Percentiles rank a stretch among this genome's conserved stretches.
Conservation (phyloP, 2,329 filamentous ascomycete genomes). For the Ophiosphaerella korrae region DNA sequence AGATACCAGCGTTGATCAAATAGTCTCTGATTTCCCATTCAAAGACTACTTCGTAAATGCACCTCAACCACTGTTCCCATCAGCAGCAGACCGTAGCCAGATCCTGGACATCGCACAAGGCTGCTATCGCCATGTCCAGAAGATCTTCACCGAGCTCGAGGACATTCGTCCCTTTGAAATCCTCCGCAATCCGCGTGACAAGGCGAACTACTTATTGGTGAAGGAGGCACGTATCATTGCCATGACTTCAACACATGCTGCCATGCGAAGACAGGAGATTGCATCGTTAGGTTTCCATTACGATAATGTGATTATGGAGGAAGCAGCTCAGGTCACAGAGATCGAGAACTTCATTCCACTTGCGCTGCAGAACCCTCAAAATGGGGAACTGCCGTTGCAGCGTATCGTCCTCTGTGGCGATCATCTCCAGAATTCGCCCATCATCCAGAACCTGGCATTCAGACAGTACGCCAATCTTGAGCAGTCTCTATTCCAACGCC, state of each 20-base stretch:
- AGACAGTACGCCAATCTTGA: slow-evolving; percentile 94
- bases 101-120: slow-evolving; percentile 78
- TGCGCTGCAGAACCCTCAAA: slow-evolving; percentile 81
- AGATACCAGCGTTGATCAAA: slow-evolving; percentile 62
- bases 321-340: slow-evolving; percentile 96
- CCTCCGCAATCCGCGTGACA: slow-evolving; percentile 83
- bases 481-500: slow-evolving; percentile 89
- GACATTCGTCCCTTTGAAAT: slow-evolving; percentile 97
- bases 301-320: slow-evolving; percentile 97
- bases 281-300: slow-evolving; percentile 92
- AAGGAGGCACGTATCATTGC: slow-evolving; percentile 97
- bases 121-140: slow-evolving; percentile 85
- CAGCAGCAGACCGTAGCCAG: slow-evolving; percentile 67
- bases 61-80: slow-evolving; percentile 81
- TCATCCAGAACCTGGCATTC: slow-evolving; percentile 93
- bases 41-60: slow-evolving; percentile 84
- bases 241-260: slow-evolving; percentile 98
- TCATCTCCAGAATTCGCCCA: slow-evolving; percentile 93
- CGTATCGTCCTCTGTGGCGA: slow-evolving; percentile 92
- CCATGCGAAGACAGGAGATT: slow-evolving; percentile 91
- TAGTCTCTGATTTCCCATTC: slow-evolving; percentile 83
- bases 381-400: slow-evolving; percentile 77
- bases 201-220: slow-evolving; percentile 91
- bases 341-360: slow-evolving; percentile 96
- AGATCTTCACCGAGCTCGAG: slow-evolving; percentile 88